These are phyloP conservation scores for Cercospora sp. DNA, from an alignment of 2,329 filamentous ascomycete species.

Conservation along the genomic window DNA sequence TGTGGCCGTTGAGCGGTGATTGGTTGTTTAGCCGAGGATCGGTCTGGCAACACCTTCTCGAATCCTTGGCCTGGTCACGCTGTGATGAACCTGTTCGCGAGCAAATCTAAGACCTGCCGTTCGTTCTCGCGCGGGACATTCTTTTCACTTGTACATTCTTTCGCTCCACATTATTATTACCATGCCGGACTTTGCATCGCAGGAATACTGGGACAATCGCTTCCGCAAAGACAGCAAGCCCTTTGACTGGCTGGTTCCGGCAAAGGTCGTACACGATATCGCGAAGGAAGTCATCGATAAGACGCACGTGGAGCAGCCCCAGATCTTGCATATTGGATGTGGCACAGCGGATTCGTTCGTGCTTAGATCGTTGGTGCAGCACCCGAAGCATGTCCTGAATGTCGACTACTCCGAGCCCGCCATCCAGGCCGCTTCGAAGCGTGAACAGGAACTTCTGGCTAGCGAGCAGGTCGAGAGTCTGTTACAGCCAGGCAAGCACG, in stretches of 20 bases:
- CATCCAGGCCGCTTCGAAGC: conserved; percentile 21
- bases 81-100: background rate
- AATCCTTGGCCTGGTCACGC: background rate
- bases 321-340: conserved; percentile 27
- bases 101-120: background rate
- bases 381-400: conserved; percentile 27
- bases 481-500: conserved; percentile 19
- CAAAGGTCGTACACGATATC: conserved; percentile 21
- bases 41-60: background rate
- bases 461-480: conserved; percentile 16
- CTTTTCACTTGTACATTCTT: background rate
- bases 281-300: conserved; percentile 24
- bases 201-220: conserved; percentile 27
- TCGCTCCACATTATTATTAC: background rate
- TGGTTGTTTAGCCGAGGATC: background rate
- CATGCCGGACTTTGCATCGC: conserved; percentile 28
- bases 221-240: conserved; percentile 24
- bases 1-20: background rate
- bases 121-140: background rate
- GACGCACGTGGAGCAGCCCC: conserved; percentile 14
- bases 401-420: conserved; percentile 27
- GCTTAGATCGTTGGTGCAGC: conserved; percentile 20
- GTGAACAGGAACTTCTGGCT: conserved; percentile 24
- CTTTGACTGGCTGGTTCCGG: conserved; percentile 29
- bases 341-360: conserved; percentile 25